These are phyloP conservation scores for Pseudogymnoascus sp. DNA, from an alignment of 2,329 filamentous ascomycete species.

Conservation along the genomic window DNA sequence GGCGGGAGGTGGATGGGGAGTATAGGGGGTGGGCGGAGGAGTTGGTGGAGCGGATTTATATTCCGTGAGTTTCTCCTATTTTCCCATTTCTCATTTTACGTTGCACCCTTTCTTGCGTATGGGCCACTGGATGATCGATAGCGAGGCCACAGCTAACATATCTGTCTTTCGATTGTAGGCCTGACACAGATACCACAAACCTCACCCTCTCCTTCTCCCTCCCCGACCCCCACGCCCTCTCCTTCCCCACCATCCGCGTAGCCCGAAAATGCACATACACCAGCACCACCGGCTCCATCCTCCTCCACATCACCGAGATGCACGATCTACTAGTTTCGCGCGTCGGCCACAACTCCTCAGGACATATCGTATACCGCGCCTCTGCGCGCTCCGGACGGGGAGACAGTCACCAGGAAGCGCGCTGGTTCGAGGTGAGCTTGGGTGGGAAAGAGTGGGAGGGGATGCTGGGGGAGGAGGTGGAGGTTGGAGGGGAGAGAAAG, in stretches of 20 bases:
- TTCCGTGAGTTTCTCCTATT: constrained; percentile 21
- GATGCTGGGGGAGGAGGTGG: constrained; percentile 16
- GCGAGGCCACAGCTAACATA: constrained; percentile 2
- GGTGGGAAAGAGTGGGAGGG: constrained; percentile 13
- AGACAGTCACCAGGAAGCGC: background rate
- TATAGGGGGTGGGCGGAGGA: constrained; percentile 16
- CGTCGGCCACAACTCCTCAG: background rate
- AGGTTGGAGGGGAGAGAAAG: constrained; percentile 19
- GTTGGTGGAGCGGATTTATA: constrained; percentile 20
- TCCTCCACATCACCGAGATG: constrained; percentile 3
- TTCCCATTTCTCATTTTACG: background rate
- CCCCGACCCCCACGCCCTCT: background rate
- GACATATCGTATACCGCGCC: background rate
- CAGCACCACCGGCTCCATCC: background rate
- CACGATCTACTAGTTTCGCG: background rate
- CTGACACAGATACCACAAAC: background rate
- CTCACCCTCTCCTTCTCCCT: background rate
- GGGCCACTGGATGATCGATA: background rate
- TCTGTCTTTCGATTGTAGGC: constrained; percentile 10
- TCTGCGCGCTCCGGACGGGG: background rate
- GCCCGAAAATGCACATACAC: background rate
- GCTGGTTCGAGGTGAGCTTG: constrained; percentile 21
- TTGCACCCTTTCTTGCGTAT: background rate
- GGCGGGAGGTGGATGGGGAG: constrained; percentile 11
- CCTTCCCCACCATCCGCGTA: constrained; percentile 7